phyloP scores from a whole-genome alignment of 257 asterid genomes.

The Solanum clarkiae region DNA sequence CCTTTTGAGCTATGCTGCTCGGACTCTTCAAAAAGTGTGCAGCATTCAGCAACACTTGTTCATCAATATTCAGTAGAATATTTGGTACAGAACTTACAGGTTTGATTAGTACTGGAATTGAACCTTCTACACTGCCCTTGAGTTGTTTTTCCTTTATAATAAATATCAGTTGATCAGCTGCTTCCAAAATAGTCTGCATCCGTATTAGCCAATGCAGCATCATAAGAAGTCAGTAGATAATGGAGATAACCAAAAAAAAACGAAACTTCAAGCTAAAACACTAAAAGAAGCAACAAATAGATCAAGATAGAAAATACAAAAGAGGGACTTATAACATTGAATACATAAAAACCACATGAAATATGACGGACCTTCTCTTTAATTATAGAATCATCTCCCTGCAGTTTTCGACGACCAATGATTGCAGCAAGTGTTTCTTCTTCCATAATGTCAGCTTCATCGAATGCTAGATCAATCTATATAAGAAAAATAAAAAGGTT shows the following conservation, averaged over 20 bases:
- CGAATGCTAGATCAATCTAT: constrained; percentile 49
- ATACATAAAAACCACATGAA: background rate
- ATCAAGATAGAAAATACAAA: background rate
- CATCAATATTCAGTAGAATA: background rate
- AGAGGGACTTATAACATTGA: background rate
- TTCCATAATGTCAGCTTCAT: constrained; percentile 66
- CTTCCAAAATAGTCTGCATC: constrained; percentile 48
- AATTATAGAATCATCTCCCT: constrained; percentile 56
- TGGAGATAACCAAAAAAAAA: constrained; percentile 3
- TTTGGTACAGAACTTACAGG: constrained; percentile 35
- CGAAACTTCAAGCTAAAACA: background rate
- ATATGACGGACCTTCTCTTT: constrained; percentile 51
- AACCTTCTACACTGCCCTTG: constrained; percentile 43
- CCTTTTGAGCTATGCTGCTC: background rate
- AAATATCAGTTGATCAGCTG: constrained; percentile 50
- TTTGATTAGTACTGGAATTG: constrained; percentile 53
- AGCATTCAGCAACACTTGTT: background rate
- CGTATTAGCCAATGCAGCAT: constrained; percentile 21
- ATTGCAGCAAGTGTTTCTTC: constrained; percentile 53
- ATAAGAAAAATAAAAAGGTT: background rate
- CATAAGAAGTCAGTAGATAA: background rate
- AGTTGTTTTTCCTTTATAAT: constrained; percentile 36
- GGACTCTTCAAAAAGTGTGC: no score
- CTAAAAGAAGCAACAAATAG: constrained; percentile 12
- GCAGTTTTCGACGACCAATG: constrained; percentile 51